Conservation (phyloP, 257 asterid species). For the Catharanthus roseus region DNA sequence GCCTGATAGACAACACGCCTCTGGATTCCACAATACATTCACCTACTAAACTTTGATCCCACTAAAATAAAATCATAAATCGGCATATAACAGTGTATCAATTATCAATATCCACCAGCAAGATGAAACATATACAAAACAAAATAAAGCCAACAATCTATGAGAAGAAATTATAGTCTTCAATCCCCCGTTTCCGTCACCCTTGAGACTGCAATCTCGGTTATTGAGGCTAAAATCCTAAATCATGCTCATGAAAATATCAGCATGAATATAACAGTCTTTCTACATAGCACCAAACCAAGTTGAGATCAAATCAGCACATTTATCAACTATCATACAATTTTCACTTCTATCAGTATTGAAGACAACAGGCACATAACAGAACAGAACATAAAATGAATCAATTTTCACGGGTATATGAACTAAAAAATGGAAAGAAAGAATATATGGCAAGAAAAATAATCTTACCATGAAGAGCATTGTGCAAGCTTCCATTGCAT, state of each 20-base stretch:
- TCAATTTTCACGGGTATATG: neutral
- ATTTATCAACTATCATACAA: neutral
- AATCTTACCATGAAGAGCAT: constrained; percentile 70
- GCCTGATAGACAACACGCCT: neutral
- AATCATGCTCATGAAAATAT: neutral
- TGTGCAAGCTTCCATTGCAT: constrained; percentile 66
- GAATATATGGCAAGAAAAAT: no score
- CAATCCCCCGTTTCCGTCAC: neutral
- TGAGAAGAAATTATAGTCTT: neutral
- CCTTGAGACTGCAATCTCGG: neutral
- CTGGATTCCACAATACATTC: neutral
- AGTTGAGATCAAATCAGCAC: neutral
- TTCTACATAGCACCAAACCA: neutral
- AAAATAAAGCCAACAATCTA: neutral
- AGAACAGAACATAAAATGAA: neutral
- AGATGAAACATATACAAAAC: neutral
- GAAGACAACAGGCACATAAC: no score
- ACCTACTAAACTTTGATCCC: neutral
- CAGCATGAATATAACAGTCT: neutral
- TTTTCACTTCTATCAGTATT: neutral
- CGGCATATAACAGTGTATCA: no score
- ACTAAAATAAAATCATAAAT: neutral
- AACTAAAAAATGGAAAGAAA: neutral
- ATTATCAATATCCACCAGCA: neutral
- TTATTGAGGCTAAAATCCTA: neutral